These are phyloP conservation scores for Aspergillus sojae DNA, from an alignment of 2,329 filamentous ascomycete genomes.

Conservation along the genomic window DNA sequence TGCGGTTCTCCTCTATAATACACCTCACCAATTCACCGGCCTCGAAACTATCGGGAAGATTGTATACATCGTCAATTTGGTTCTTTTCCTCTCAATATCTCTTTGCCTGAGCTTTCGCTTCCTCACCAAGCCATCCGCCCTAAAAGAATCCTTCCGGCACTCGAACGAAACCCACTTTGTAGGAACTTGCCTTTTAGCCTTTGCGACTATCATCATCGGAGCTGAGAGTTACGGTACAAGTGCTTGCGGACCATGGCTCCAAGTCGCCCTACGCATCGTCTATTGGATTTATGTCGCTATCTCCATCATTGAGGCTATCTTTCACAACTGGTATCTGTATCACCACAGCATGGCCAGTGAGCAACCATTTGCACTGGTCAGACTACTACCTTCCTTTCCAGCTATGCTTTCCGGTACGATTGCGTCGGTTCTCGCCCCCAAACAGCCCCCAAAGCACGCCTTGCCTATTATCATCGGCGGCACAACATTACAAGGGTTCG, in stretches of 20 bases:
- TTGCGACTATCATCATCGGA: conserved; percentile 67
- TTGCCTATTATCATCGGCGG: conserved; percentile 48
- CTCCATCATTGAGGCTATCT: conserved; percentile 13
- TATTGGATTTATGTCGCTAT: conserved; percentile 70
- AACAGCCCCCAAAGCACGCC: conserved; percentile 35
- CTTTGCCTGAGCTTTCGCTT: conserved; percentile 61
- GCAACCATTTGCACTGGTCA: background rate
- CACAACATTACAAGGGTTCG: conserved; percentile 49
- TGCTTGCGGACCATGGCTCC: conserved; percentile 56
- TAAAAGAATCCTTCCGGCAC: conserved; percentile 60
- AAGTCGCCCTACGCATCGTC: conserved; percentile 59
- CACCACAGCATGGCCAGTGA: conserved; percentile 7
- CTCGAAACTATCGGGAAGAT: conserved; percentile 64
- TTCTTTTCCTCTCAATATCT: conserved; percentile 61
- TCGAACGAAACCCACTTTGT: conserved; percentile 69
- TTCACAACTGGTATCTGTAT: conserved; percentile 8
- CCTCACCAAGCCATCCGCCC: conserved; percentile 51
- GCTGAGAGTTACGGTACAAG: conserved; percentile 66
- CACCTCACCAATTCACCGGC: conserved; percentile 64
- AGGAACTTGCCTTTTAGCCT: conserved; percentile 54
- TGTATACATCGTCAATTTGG: conserved; percentile 66
- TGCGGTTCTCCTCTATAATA: conserved; percentile 59
- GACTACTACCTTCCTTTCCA: conserved; percentile 18
- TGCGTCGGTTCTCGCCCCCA: conserved; percentile 33
- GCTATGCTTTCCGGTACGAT: conserved; percentile 45